These are phyloP conservation scores for Cytospora piceicola DNA, from an alignment of 2,329 filamentous ascomycete genomes.

Conservation along the genomic window DNA sequence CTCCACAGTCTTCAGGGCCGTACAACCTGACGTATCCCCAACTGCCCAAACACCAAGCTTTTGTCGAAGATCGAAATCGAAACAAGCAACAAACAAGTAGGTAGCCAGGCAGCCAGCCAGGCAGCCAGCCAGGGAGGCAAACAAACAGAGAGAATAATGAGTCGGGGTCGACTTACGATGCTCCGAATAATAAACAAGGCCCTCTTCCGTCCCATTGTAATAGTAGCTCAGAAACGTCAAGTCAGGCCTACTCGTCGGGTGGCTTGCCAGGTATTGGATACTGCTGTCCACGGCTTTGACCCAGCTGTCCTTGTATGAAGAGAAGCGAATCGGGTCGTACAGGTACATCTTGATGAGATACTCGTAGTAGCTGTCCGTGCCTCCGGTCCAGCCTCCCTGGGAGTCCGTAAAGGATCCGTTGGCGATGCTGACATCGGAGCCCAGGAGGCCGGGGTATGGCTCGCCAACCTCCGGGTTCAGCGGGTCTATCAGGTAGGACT, in stretches of 20 bases:
- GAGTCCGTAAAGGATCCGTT: constrained; percentile 70
- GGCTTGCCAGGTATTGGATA: constrained; percentile 71
- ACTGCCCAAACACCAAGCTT: neutral
- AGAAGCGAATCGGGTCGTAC: constrained; percentile 70
- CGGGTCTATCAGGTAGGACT: constrained; percentile 72
- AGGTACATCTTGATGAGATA: constrained; percentile 91
- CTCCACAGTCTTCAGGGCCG: neutral
- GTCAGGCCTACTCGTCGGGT: constrained; percentile 68
- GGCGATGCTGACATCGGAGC: constrained; percentile 65
- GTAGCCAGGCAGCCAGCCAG: too few relatives aligned
- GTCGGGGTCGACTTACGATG: constrained; percentile 48
- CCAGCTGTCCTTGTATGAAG: constrained; percentile 73
- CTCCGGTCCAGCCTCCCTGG: constrained; percentile 75
- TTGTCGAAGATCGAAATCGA: neutral
- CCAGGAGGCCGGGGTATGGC: constrained; percentile 78
- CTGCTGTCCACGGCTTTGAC: constrained; percentile 74
- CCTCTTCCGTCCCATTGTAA: constrained; percentile 42
- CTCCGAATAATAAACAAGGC: constrained; percentile 47
- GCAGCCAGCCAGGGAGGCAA: too few relatives aligned
- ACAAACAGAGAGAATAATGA: neutral
- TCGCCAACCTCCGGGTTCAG: constrained; percentile 60
- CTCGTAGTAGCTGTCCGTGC: constrained; percentile 82
- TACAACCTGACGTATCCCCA: neutral
- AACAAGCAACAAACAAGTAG: neutral
- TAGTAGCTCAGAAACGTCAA: constrained; percentile 72